Evolutionary conservation across 1,284 basidiomycete species (phyloP).

Genomic region (Porogramme epimiltina): DNA sequence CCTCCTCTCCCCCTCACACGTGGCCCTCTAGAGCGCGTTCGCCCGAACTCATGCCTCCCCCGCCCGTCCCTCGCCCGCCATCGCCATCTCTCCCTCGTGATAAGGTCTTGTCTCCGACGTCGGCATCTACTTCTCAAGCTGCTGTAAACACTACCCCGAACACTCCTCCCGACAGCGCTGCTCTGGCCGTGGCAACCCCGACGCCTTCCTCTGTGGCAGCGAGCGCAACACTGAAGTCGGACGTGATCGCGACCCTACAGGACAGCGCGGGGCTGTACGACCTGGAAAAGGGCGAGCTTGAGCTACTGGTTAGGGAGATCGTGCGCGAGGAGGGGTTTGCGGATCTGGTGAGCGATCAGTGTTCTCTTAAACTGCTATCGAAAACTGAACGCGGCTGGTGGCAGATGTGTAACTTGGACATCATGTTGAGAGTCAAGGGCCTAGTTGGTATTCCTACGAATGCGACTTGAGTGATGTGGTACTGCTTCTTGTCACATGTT

Average conservation of each 20-base stretch:
- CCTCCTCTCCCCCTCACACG: conserved; percentile 9
- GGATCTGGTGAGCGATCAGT: conserved; percentile 26
- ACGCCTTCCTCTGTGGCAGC: no score
- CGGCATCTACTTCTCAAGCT: no score
- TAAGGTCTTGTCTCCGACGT: no score
- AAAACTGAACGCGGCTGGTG: no score
- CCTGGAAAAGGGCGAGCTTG: conserved; percentile 31
- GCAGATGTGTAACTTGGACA: conserved; percentile 18
- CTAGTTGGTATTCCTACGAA: conserved; percentile 4
- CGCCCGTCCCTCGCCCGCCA: conserved; percentile 16
- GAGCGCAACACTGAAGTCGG: not conserved
- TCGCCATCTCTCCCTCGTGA: no score
- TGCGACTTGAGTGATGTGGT: no score
- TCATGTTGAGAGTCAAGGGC: conserved; percentile 24
- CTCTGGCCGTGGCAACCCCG: no score
- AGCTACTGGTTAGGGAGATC: conserved; percentile 32
- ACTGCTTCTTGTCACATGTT: no score
- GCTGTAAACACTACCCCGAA: no score
- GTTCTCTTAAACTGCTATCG: no score
- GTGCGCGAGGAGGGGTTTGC: conserved; percentile 36
- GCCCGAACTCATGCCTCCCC: conserved; percentile 21
- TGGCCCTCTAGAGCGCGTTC: conserved; percentile 1
- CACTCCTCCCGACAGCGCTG: no score
- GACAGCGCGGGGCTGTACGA: conserved; percentile 25
- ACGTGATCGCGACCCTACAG: conserved; percentile 13